Conservation (phyloP, 352 stramenopile species). For the Phytophthora litchii region DNA sequence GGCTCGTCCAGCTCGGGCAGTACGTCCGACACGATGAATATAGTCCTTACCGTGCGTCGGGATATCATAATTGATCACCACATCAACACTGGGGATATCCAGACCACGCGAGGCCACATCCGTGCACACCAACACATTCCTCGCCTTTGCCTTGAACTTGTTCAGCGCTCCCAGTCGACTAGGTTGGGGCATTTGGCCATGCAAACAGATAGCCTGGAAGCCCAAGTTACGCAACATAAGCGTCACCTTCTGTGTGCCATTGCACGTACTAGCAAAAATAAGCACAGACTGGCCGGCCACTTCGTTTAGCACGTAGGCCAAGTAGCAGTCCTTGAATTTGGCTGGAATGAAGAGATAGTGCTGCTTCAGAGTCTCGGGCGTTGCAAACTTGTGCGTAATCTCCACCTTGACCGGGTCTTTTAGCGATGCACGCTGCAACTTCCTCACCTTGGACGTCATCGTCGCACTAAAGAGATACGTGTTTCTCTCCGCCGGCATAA, state of each 20-base stretch:
- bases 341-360: conserved; percentile 99
- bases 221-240: conserved; percentile 98
- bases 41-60: conserved; percentile 99
- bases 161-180: conserved; percentile 97
- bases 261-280: conserved; percentile 98
- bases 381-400: conserved; percentile 98
- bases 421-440: conserved; percentile 97
- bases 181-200: conserved; percentile 98
- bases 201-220: conserved; percentile 97
- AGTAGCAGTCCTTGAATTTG: conserved; percentile 99
- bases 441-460: conserved; percentile 99
- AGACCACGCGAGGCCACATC: conserved; percentile 92
- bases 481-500: conserved; percentile 92
- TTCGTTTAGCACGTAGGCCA: conserved; percentile 98
- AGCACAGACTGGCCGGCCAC: conserved; percentile 97
- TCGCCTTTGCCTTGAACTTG: conserved; percentile 96
- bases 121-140: conserved; percentile 90
- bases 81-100: conserved; percentile 97
- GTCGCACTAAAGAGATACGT: conserved; percentile 99
- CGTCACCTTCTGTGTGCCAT: conserved; percentile 95
- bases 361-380: conserved; percentile 97
- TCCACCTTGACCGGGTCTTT: conserved; percentile 97
- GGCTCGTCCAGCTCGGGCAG: conserved; percentile 94
- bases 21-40: conserved; percentile 98
- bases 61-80: conserved; percentile 99